Percentiles rank a stretch among this genome's conserved stretches.
Conservation (phyloP, 495 filamentous ascomycete genomes). For the Lepidopterella palustris region DNA sequence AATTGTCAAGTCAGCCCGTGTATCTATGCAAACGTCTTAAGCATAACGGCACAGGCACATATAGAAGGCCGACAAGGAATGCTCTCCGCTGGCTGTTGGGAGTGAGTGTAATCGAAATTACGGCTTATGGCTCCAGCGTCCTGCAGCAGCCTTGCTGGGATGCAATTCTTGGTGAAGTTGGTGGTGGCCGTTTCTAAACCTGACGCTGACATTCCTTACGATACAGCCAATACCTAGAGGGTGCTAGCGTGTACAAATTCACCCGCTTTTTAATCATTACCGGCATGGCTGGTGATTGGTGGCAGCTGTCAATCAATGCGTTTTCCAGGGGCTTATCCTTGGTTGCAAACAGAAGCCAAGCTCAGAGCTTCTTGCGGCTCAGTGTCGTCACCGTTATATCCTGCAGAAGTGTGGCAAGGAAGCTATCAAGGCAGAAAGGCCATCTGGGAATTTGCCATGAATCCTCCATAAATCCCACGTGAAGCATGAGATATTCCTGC, state of each 20-base stretch:
- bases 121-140: not conserved
- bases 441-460: no score
- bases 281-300: not conserved
- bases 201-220: not conserved
- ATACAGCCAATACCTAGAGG: not conserved
- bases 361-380: not conserved
- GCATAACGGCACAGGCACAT: not conserved
- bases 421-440: no score
- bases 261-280: not conserved
- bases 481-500: not conserved
- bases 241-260: not conserved
- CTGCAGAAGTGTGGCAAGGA: not conserved
- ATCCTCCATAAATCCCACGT: no score
- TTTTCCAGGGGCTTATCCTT: not conserved
- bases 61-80: not conserved
- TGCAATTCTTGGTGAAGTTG: not conserved
- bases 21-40: no score
- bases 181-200: not conserved
- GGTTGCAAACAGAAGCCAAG: not conserved
- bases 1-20: not conserved
- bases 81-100: not conserved
- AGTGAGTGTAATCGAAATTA: not conserved
- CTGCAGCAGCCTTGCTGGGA: not conserved
- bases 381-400: not conserved
- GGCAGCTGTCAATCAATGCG: not conserved